Conservation (phyloP, 495 filamentous ascomycete species). For the Tuber brumale region DNA sequence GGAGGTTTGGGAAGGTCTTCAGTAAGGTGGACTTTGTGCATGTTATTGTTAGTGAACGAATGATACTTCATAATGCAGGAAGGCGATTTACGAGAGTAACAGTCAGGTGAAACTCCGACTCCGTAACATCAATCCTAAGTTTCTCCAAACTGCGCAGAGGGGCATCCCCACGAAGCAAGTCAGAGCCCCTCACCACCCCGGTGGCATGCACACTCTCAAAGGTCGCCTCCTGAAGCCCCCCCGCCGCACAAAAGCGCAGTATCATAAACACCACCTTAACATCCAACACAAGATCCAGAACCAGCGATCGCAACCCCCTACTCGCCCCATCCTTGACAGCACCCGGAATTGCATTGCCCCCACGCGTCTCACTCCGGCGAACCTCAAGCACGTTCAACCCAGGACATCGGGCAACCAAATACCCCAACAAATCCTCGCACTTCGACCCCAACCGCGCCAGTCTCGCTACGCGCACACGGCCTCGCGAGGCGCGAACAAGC, state of each 20-base stretch:
- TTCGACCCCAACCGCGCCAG: not conserved
- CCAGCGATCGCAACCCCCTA: not conserved
- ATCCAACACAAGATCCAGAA: not conserved
- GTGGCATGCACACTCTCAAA: not conserved
- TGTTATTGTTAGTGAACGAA: constrained; percentile 6
- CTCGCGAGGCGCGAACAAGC: not conserved
- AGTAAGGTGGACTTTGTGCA: constrained; percentile 13
- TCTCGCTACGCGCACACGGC: not conserved
- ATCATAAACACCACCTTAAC: not conserved
- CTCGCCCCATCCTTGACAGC: not conserved
- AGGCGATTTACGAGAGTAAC: not conserved
- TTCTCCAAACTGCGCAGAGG: not conserved
- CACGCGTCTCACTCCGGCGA: not conserved
- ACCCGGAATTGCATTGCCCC: not conserved
- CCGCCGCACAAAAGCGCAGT: not conserved
- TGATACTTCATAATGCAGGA: not conserved
- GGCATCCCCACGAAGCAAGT: not conserved
- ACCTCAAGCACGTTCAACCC: not conserved
- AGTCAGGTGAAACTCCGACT: not conserved
- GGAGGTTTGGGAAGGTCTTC: constrained; percentile 18
- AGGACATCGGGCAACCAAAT: not conserved
- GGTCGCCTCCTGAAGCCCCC: not conserved
- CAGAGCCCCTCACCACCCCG: not conserved
- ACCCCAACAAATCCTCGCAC: not conserved
- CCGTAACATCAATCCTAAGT: not conserved